Evolutionary conservation across 192 early-diverging fungal species (phyloP).

Genomic region (Linnemannia elongata): DNA sequence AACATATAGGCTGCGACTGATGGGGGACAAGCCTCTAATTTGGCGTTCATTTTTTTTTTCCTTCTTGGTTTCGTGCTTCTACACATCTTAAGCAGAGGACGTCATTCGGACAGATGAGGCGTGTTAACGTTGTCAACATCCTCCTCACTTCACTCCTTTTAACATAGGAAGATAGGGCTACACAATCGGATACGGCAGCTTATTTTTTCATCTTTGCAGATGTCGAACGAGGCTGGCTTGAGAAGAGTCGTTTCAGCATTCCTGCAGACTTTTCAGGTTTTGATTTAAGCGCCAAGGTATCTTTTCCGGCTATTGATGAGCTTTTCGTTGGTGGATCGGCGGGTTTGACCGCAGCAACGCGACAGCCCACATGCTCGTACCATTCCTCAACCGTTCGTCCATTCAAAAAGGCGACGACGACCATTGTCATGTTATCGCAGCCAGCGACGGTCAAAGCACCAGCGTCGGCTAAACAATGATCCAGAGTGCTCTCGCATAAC

Average conservation of each 20-base stretch:
- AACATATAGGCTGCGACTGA: no score
- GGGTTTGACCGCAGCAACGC: conserved; percentile 15
- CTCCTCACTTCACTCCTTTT: no score
- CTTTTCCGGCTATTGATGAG: neutral
- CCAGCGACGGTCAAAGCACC: conserved; percentile 91
- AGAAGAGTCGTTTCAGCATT: neutral
- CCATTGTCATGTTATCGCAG: conserved; percentile 99
- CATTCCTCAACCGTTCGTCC: conserved; percentile 85
- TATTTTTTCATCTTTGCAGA: neutral
- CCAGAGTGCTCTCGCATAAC: conserved; percentile 92
- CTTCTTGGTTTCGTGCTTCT: no score
- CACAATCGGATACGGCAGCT: no score
- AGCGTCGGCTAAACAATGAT: conserved; percentile 90
- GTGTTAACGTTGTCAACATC: no score
- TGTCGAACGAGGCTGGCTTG: neutral
- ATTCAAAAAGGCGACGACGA: conserved; percentile 90
- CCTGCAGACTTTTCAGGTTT: neutral
- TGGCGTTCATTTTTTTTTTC: no score
- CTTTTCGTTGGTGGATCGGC: neutral
- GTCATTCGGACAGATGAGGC: no score
- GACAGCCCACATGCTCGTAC: conserved; percentile 64
- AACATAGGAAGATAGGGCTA: no score
- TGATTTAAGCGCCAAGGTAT: neutral
- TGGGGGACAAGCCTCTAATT: no score
- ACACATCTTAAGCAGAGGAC: no score